Conservation (phyloP, 768 basidiomycete genomes). For the Suillus spraguei region DNA sequence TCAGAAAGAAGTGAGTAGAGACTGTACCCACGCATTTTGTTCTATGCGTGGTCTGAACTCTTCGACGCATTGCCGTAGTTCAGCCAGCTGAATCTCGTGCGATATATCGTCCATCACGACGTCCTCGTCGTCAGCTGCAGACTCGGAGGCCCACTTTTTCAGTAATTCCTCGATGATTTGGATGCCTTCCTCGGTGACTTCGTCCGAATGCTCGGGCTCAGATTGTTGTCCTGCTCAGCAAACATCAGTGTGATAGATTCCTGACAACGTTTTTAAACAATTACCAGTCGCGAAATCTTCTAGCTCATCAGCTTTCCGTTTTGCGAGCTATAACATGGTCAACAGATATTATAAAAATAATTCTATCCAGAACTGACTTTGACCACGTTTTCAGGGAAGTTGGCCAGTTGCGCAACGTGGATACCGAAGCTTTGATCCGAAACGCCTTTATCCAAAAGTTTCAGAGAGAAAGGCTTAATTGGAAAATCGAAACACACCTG, state of each 20-base stretch:
- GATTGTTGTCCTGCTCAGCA: constrained; percentile 26
- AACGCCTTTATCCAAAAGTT: constrained; percentile 53
- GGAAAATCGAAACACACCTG: constrained; percentile 53
- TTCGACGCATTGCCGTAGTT: constrained; percentile 63
- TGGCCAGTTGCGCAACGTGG: constrained; percentile 95
- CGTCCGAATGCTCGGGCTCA: constrained; percentile 51
- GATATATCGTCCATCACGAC: constrained; percentile 54
- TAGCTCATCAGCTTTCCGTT: constrained; percentile 87
- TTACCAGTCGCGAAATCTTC: constrained; percentile 75
- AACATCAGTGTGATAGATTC: constrained; percentile 7
- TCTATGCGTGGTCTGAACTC: constrained; percentile 72
- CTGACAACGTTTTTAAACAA: not conserved
- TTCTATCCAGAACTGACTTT: constrained; percentile 51
- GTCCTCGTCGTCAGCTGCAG: constrained; percentile 41
- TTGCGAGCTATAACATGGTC: constrained; percentile 64
- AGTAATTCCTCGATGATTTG: constrained; percentile 81
- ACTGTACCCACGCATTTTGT: constrained; percentile 76
- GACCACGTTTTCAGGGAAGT: constrained; percentile 94
- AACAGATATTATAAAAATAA: not conserved
- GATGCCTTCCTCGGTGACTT: constrained; percentile 78
- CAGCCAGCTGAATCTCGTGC: constrained; percentile 39
- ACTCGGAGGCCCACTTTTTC: constrained; percentile 55
- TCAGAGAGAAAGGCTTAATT: constrained; percentile 5
- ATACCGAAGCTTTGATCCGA: constrained; percentile 99
- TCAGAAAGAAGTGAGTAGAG: constrained; percentile 50